These are phyloP conservation scores for Metschnikowia amazonensis DNA, from an alignment of 805 yeast species.

Conservation along the genomic window DNA sequence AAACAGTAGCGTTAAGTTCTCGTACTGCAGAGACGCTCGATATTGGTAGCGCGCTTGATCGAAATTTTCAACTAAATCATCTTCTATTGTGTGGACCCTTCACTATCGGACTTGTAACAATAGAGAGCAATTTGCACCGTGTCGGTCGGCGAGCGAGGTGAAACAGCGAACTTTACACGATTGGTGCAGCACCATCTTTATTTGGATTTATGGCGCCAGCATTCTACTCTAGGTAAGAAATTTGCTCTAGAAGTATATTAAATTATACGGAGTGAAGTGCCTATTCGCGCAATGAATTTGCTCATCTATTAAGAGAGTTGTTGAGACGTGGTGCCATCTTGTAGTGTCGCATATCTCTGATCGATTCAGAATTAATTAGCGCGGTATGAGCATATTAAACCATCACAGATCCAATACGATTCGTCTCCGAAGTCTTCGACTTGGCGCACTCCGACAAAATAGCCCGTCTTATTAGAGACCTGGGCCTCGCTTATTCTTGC, in stretches of 20 bases:
- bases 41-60: neutral
- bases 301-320: neutral
- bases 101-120: neutral
- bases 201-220: neutral
- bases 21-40: neutral
- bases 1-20: conserved; percentile 1
- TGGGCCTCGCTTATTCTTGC: neutral
- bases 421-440: too few species aligned
- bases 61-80: neutral
- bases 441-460: neutral
- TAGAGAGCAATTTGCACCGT: neutral
- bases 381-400: neutral
- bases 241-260: neutral
- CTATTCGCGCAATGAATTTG: neutral
- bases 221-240: neutral
- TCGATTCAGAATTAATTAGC: neutral
- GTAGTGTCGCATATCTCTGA: neutral
- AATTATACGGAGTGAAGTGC: neutral
- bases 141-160: neutral
- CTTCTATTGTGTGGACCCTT: neutral
- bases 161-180: neutral
- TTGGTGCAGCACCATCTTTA: neutral
- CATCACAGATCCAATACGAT: neutral
- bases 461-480: neutral
- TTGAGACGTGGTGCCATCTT: too few species aligned